Evolutionary conservation across 208 protist genomes (phyloP), one percentile per base, ranked within the genome.

Genomic region (Leishmania tarentolae): DNA sequence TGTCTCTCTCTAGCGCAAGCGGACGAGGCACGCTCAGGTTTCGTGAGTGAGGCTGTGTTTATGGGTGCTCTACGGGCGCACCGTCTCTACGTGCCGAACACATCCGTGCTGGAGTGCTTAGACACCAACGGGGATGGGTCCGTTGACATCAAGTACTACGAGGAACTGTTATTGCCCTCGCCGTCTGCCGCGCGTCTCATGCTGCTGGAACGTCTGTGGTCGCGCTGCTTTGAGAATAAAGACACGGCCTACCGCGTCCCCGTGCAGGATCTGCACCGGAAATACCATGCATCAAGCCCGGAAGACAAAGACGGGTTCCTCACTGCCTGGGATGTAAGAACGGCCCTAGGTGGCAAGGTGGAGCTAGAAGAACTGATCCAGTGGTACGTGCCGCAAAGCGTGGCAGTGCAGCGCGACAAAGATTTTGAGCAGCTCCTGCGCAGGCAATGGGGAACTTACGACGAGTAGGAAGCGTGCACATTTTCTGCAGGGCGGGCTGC

Each of bases 201-300:
- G 91, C 87, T 96, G 86, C 74, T 97, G 79, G 91, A 91, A 79
- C 91, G 94, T n/a, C 69, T 97, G 63, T 97, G 94, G 92, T 50
- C 73, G 15, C 77, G 77, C 0, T 72, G 92, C 63, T 94, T 97
- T 66, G 70, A 78, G 46, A 56, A 44, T 8, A 95, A 95, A 79
- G 90, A 96, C 75, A 46, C 24, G 6, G 66, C 76, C 47, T 85
- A 89, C 35, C 65, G 82, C 6, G 81, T 94, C 31, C 90, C 94
- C 24, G 88, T 96, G 82, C 72, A 90, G 37, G 88, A 88, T 63
- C 80, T 97, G 35, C 92, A 96, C 76, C 85, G 82, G 1, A 56
- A 56, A 28, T 96, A 93, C 80, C 47, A 84, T 19, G 86, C 90
- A n/a, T 89, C 87, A 24, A 84, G 88, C 75, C 88, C 88, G n/a